Conservation (phyloP, 1,284 basidiomycete genomes). For the Melampsora larici-populina region DNA sequence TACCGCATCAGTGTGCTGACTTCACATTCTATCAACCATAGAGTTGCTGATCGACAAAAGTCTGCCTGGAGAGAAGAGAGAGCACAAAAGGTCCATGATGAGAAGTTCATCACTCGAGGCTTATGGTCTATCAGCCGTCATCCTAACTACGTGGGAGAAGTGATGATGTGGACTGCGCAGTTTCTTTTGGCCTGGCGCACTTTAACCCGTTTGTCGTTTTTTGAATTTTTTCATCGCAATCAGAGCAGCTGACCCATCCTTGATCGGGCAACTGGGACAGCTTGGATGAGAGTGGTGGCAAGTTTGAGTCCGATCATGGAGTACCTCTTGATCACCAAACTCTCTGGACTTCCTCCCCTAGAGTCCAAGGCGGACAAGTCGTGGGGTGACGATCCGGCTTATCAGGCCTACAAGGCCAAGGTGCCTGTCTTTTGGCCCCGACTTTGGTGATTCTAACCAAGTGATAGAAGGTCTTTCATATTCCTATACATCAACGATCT, state of each 20-base stretch:
- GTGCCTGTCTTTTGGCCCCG: constrained; percentile 45
- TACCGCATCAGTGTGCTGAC: not conserved
- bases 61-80: constrained; percentile 64
- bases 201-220: constrained; percentile 10
- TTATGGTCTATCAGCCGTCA: constrained; percentile 71
- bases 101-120: constrained; percentile 69
- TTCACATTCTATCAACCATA: not conserved
- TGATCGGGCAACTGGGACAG: constrained; percentile 56
- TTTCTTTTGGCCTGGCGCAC: constrained; percentile 60
- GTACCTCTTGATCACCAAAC: constrained; percentile 58
- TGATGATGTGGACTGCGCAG: constrained; percentile 70
- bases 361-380: constrained; percentile 66
- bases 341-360: constrained; percentile 68
- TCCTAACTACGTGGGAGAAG: constrained; percentile 75
- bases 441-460: not conserved
- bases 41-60: constrained; percentile 68
- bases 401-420: constrained; percentile 67
- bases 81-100: constrained; percentile 67
- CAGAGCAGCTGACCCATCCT: constrained; percentile 40
- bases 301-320: constrained; percentile 66
- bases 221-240: constrained; percentile 30
- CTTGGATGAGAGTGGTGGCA: constrained; percentile 57
- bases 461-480: too few relatives aligned
- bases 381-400: constrained; percentile 64
- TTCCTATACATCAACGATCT: too few relatives aligned